phyloP scores from a whole-genome alignment of 1,139 yeast genomes.

The Blastobotrys indianensis region DNA sequence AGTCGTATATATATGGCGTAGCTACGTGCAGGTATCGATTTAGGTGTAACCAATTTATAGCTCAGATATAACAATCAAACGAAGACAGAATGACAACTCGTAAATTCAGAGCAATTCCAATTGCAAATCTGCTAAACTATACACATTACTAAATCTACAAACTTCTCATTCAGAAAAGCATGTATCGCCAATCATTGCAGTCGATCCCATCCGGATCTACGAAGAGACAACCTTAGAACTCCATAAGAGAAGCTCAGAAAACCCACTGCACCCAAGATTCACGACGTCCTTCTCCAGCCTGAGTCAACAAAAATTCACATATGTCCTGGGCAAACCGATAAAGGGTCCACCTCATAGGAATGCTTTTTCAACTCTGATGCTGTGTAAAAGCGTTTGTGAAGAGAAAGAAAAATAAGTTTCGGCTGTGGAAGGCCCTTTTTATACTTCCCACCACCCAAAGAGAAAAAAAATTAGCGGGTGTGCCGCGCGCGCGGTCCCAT shows the following conservation, averaged over 20 bases:
- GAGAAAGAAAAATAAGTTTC: constrained; percentile 14
- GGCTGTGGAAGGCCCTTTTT: constrained; percentile 1
- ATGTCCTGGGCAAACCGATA: constrained; percentile 35
- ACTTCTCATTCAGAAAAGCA: constrained; percentile 8
- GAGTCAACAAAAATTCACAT: constrained; percentile 28
- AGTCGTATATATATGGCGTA: too few species aligned
- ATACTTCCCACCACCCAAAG: constrained; percentile 6
- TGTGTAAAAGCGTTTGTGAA: constrained; percentile 32
- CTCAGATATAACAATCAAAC: too few species aligned
- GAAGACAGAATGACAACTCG: too few species aligned
- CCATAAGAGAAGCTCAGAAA: constrained; percentile 22
- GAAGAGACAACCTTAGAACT: constrained; percentile 36
- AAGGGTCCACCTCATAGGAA: constrained; percentile 37
- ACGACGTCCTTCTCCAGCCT: constrained; percentile 31
- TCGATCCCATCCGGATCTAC: constrained; percentile 38
- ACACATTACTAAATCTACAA: not conserved
- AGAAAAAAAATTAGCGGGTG: not conserved
- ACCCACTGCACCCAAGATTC: constrained; percentile 41
- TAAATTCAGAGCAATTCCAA: too few species aligned
- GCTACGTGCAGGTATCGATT: too few species aligned
- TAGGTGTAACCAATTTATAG: too few species aligned
- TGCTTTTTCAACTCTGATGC: constrained; percentile 29
- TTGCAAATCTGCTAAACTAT: too few species aligned
- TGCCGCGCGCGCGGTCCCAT: constrained; percentile 1
- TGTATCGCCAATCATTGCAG: constrained; percentile 39